Evolutionary conservation across 2,329 filamentous ascomycete species (phyloP).

Genomic region (Penicillium capsulatum): DNA sequence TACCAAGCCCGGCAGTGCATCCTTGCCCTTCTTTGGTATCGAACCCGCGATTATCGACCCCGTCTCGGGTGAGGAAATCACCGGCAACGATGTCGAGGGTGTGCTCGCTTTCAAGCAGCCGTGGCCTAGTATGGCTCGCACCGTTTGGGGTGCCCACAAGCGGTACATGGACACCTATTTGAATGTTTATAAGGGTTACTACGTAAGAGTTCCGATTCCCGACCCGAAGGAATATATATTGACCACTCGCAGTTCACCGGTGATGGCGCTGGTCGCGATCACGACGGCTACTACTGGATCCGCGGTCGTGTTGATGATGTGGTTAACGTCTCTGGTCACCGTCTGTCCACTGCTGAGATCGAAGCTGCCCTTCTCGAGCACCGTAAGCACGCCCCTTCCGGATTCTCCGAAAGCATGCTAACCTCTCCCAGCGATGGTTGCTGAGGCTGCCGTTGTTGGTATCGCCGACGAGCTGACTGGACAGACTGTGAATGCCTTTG

Average conservation of each 20-base stretch:
- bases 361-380: constrained; percentile 96
- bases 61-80: constrained; percentile 85
- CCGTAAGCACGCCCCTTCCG: constrained; percentile 42
- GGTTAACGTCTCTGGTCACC: constrained; percentile 94
- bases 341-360: constrained; percentile 94
- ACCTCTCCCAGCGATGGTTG: constrained; percentile 52
- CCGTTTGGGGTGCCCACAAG: constrained; percentile 96
- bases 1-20: constrained; percentile 94
- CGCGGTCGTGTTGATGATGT: constrained; percentile 97
- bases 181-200: constrained; percentile 96
- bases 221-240: too few relatives aligned
- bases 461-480: constrained; percentile 90
- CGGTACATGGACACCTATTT: constrained; percentile 98
- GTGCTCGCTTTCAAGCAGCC: constrained; percentile 95
- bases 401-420: constrained; percentile 10
- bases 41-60: constrained; percentile 97
- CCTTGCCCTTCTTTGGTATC: constrained; percentile 95
- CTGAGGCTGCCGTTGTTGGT: constrained; percentile 92
- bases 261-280: constrained; percentile 90
- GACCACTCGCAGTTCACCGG: constrained; percentile 54
- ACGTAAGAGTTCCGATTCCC: constrained; percentile 57
- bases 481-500: constrained; percentile 96
- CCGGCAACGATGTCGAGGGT: constrained; percentile 95
- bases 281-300: constrained; percentile 99
- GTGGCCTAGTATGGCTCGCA: constrained; percentile 98